Conservation (phyloP, 495 filamentous ascomycete species). For the Talaromyces nanjingensis region DNA sequence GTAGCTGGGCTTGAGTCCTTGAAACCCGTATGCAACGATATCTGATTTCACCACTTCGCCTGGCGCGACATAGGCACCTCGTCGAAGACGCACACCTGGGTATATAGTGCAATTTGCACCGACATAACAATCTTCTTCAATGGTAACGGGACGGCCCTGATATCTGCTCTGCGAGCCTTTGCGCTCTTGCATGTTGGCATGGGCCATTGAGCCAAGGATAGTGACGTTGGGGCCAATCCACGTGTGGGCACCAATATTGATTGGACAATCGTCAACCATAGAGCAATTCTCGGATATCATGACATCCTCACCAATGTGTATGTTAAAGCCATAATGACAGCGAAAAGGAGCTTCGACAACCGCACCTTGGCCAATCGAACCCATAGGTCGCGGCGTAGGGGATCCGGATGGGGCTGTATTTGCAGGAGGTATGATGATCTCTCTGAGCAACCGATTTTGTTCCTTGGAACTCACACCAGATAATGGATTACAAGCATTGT, state of each 20-base stretch:
- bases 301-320: slow-evolving; percentile 79
- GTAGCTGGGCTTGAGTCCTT: slow-evolving; percentile 38
- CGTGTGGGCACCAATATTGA: slow-evolving; percentile 68
- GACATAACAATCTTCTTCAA: slow-evolving; percentile 87
- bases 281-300: slow-evolving; percentile 81
- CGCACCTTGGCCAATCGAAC: slow-evolving; percentile 68
- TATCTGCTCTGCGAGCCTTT: slow-evolving; percentile 69
- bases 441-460: slow-evolving; percentile 70
- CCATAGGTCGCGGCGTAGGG: slow-evolving; percentile 29
- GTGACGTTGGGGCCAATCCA: slow-evolving; percentile 86
- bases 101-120: slow-evolving; percentile 80
- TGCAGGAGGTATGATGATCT: slow-evolving; percentile 51
- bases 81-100: slow-evolving; percentile 42
- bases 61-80: slow-evolving; percentile 38
- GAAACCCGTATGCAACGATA: slow-evolving; percentile 38
- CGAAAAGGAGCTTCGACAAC: slow-evolving; percentile 84
- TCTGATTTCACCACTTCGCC: slow-evolving; percentile 40
- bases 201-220: slow-evolving; percentile 70
- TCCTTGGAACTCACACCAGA: slow-evolving; percentile 70
- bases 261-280: slow-evolving; percentile 70
- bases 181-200: slow-evolving; percentile 67
- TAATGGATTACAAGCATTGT: slow-evolving; percentile 76
- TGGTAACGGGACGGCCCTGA: slow-evolving; percentile 63
- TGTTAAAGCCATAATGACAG: slow-evolving; percentile 95
- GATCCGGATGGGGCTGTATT: slow-evolving; percentile 38